Percentiles rank a stretch among this genome's conserved stretches.
Conservation (phyloP, 371 early-diverging fungal genomes). For the Apophysomyces elegans region DNA sequence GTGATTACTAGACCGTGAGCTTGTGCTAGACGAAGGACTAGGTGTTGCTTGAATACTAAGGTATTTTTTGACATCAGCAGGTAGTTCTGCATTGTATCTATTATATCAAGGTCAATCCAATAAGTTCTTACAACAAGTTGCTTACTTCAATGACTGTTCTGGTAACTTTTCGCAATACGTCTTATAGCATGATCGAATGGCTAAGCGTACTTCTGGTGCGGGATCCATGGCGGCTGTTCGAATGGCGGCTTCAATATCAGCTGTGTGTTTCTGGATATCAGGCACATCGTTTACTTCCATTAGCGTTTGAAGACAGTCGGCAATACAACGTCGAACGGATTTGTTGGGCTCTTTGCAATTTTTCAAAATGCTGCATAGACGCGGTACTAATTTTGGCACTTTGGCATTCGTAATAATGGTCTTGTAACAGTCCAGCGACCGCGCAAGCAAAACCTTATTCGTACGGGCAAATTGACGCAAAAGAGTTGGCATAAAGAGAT, state of each 20-base stretch:
- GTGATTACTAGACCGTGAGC: neutral
- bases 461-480: slow-evolving; percentile 58
- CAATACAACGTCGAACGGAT: slow-evolving; percentile 39
- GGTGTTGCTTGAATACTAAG: slow-evolving; percentile 7
- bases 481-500: slow-evolving; percentile 48
- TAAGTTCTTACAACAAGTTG: neutral
- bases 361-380: slow-evolving; percentile 34
- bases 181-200: slow-evolving; percentile 46
- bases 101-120: neutral
- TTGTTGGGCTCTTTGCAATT: slow-evolving; percentile 38
- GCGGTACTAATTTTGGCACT: slow-evolving; percentile 39
- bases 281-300: slow-evolving; percentile 42
- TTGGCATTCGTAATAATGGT: slow-evolving; percentile 44
- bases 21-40: slow-evolving; percentile 2
- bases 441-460: slow-evolving; percentile 57
- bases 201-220: slow-evolving; percentile 53
- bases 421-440: slow-evolving; percentile 45
- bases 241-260: slow-evolving; percentile 47
- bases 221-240: slow-evolving; percentile 53
- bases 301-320: slow-evolving; percentile 44
- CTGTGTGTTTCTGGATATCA: slow-evolving; percentile 38
- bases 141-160: slow-evolving; percentile 32
- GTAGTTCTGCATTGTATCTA: neutral
- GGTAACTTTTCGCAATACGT: slow-evolving; percentile 47
- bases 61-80: neutral